These are phyloP conservation scores for Fusarium graminum DNA, from an alignment of 2,329 filamentous ascomycete species.

Conservation along the genomic window DNA sequence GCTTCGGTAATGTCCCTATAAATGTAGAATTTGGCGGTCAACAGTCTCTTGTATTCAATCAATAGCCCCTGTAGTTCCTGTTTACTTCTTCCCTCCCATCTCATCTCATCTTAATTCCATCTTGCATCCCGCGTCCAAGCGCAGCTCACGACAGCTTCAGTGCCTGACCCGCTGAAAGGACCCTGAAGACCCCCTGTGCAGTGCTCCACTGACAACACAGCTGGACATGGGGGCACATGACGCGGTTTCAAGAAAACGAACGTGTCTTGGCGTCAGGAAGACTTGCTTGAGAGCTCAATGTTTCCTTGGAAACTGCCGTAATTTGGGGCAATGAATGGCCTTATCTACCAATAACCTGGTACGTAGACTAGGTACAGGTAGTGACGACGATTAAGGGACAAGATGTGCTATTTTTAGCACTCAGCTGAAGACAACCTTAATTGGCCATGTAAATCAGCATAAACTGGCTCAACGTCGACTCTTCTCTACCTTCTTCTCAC, in stretches of 20 bases:
- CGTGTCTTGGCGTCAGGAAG: neutral
- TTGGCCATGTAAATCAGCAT: neutral
- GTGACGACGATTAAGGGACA: neutral
- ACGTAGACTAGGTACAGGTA: neutral
- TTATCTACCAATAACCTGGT: neutral
- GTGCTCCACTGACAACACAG: conserved; percentile 26
- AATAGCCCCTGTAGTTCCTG: neutral
- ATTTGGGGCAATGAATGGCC: neutral
- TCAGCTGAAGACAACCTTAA: neutral
- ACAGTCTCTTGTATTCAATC: neutral
- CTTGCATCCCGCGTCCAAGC: neutral
- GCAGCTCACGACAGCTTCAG: conserved; percentile 30
- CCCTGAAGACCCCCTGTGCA: conserved; percentile 11
- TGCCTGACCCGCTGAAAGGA: conserved; percentile 16
- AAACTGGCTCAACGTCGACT: conserved; percentile 11
- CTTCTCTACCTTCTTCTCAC: conserved; percentile 26
- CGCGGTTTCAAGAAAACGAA: conserved; percentile 12
- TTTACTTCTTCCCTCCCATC: neutral
- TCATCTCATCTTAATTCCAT: conserved; percentile 9
- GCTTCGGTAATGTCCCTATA: neutral
- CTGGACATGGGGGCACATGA: conserved; percentile 7
- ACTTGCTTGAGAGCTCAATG: neutral
- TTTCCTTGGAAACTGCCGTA: neutral
- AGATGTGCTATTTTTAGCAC: conserved; percentile 7
- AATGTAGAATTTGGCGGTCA: neutral